Conservation (phyloP, 2,329 filamentous ascomycete species). For the Ophiostoma sp. region DNA sequence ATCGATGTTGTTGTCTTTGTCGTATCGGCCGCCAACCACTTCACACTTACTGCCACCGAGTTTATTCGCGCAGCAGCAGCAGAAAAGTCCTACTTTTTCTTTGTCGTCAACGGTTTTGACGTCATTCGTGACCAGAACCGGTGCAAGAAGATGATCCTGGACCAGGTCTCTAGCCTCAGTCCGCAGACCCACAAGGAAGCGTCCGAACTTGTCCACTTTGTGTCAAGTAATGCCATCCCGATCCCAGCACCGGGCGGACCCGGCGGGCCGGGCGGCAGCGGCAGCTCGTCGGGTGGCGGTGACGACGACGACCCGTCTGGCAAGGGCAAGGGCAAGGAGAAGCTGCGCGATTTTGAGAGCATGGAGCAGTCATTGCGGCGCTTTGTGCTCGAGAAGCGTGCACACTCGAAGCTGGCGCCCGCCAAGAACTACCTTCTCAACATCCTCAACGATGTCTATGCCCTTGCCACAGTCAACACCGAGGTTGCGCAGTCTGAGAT, state of each 20-base stretch:
- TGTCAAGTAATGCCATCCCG: conserved; percentile 93
- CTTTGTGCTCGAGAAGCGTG: conserved; percentile 93
- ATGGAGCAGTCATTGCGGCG: conserved; percentile 82
- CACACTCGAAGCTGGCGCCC: conserved; percentile 89
- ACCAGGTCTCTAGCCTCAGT: conserved; percentile 82
- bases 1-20: conserved; percentile 99
- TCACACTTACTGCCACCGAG: conserved; percentile 94
- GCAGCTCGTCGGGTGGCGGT: conserved; percentile 50
- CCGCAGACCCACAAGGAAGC: conserved; percentile 90
- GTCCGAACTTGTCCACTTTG: conserved; percentile 89
- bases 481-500: conserved; percentile 83
- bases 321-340: conserved; percentile 84
- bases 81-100: conserved; percentile 98
- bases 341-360: conserved; percentile 81
- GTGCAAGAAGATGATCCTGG: conserved; percentile 87
- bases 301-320: conserved; percentile 57
- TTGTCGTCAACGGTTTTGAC: conserved; percentile 97
- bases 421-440: conserved; percentile 95
- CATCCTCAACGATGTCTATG: conserved; percentile 79
- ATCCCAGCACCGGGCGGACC: conserved; percentile 54
- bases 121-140: conserved; percentile 85
- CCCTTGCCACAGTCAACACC: conserved; percentile 76
- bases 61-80: conserved; percentile 94
- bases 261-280: conserved; percentile 50
- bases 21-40: conserved; percentile 95